A percentile compares a stretch with the other conserved stretches of the same genome.
phyloP scores from a whole-genome alignment of 176 grass and related monocot genomes.

The Hordeum marinum region DNA sequence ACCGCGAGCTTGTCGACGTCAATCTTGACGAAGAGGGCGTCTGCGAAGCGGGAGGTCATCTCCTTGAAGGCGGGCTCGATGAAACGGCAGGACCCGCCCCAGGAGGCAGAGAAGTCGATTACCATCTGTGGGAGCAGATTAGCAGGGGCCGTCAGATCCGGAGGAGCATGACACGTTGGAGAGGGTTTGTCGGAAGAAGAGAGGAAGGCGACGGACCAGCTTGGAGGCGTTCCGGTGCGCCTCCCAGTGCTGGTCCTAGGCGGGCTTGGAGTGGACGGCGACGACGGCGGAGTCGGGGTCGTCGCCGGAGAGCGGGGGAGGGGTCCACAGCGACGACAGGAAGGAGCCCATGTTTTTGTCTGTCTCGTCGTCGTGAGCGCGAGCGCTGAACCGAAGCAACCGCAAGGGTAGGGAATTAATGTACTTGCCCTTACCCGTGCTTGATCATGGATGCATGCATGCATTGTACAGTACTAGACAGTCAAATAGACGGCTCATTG shows the following conservation, averaged over 20 bases:
- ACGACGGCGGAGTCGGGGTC: slow-evolving; percentile 49
- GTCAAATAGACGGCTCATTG: no score
- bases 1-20: slow-evolving; percentile 69
- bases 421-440: no score
- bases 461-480: no score
- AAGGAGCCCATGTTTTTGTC: slow-evolving; percentile 31
- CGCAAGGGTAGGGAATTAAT: neutral
- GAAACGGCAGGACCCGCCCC: slow-evolving; percentile 81
- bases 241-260: slow-evolving; percentile 46
- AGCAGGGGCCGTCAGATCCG: slow-evolving; percentile 13
- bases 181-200: no score
- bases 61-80: slow-evolving; percentile 78
- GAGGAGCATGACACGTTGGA: no score
- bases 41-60: slow-evolving; percentile 39
- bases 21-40: slow-evolving; percentile 62
- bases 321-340: slow-evolving; percentile 1
- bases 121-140: slow-evolving; percentile 36
- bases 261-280: slow-evolving; percentile 59
- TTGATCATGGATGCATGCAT: no score
- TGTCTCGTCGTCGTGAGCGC: no score
- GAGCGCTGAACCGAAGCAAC: neutral
- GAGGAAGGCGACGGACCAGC: slow-evolving; percentile 29
- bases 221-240: slow-evolving; percentile 43
- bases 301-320: neutral
- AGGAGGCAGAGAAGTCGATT: slow-evolving; percentile 76